These are phyloP conservation scores for Pyricularia sp. DNA, from an alignment of 2,329 filamentous ascomycete species.

Conservation along the genomic window DNA sequence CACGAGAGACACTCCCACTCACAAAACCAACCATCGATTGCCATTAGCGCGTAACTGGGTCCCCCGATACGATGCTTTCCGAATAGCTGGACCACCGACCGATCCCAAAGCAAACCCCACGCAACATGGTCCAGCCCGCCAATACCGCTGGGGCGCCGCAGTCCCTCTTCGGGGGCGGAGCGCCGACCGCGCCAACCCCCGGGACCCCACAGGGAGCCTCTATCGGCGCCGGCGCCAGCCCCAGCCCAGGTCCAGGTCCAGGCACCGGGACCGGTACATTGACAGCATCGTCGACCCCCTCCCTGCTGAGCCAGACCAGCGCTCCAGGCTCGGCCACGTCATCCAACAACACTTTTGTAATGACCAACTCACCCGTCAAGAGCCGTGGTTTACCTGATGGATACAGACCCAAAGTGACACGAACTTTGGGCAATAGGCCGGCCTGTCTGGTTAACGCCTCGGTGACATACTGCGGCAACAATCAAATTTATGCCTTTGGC, in stretches of 20 bases:
- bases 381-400: conserved; percentile 56
- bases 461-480: conserved; percentile 96
- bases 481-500: conserved; percentile 95
- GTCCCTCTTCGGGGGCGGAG: conserved; percentile 7
- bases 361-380: conserved; percentile 76
- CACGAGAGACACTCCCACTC: background rate
- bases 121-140: conserved; percentile 6
- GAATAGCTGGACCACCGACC: background rate
- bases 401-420: conserved; percentile 76
- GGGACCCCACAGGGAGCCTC: background rate
- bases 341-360: conserved; percentile 76
- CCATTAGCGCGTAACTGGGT: background rate
- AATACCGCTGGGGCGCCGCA: conserved; percentile 4
- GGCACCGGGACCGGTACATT: background rate
- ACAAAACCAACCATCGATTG: background rate
- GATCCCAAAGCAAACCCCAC: background rate
- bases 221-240: background rate
- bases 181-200: background rate
- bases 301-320: background rate
- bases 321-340: conserved; percentile 33
- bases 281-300: background rate
- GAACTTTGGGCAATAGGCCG: conserved; percentile 70
- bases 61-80: background rate
- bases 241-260: background rate
- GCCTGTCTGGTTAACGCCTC: conserved; percentile 96